Evolutionary conservation across 345 rosid species (phyloP).

Genomic region (Hevea brasiliensis): DNA sequence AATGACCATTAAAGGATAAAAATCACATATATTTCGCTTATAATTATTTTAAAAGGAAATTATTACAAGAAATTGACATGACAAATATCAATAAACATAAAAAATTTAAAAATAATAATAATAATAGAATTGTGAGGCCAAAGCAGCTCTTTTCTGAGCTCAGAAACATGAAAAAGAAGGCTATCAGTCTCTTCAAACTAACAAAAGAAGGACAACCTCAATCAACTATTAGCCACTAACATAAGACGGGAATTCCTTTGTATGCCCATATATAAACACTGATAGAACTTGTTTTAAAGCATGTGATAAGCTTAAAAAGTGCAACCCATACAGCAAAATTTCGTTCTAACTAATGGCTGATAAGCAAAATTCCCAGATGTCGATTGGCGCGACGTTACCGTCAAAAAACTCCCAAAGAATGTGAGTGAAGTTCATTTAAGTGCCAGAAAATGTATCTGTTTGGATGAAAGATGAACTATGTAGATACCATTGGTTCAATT

Average conservation of each 20-base stretch:
- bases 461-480: neutral
- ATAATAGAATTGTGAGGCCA: neutral
- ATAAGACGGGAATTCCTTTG: neutral
- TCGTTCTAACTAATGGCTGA: neutral
- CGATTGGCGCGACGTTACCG: no score
- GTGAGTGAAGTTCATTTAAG: neutral
- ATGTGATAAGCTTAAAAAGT: neutral
- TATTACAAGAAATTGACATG: neutral
- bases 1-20: constrained; percentile 1
- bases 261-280: neutral
- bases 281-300: constrained; percentile 1
- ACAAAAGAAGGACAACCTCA: neutral
- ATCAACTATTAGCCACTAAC: neutral
- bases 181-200: neutral
- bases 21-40: neutral
- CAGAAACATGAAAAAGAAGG: neutral
- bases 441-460: constrained; percentile 4
- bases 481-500: neutral
- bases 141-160: neutral
- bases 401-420: neutral
- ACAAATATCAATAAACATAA: neutral
- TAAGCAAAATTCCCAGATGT: no score
- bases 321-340: constrained; percentile 3
- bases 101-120: no score
- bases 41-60: neutral